Base-by-base conservation (phyloP, 371 early-diverging fungal genomes). In the Mucor lusitanicus region DNA sequence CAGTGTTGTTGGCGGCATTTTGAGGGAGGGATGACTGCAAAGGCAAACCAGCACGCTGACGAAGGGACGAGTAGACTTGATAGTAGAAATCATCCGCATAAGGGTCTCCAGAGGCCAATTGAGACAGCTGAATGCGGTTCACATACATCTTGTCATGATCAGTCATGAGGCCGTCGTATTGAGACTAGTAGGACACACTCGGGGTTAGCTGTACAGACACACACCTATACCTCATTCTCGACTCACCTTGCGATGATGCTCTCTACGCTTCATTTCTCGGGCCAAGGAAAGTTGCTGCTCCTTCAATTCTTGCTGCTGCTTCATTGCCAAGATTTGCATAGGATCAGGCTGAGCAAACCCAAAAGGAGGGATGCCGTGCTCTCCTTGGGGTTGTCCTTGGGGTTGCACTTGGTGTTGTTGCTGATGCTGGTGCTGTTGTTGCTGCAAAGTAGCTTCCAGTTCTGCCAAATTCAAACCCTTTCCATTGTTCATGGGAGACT, bases 11-110 rank as follows among this genome's bases (percentile, higher is more conserved):
- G 4, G 21, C 15, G 2, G 32, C 19, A 25, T 25, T 50, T 28
- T 54, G 54, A 13, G 60, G 32, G 4, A 44, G 23, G 12, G 76
- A 48, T 25, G 76, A 30, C 17, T 77, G 68, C 68, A 80, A 82
- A 64, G 80, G 80, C 64, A 79, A 77, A 19, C 75, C 87, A 69
- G 77, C 74, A 37, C 88, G 86, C 63, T 86, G 86, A 46, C 91
- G 90, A 61, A 94, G 85, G 6, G 91, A 85, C 15, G 92, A 88
- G 77, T 91, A 95, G 54, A 96, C 90, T 69, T 95, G 95, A 75
- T 92, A 95, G 75, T 98, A 98, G 69, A 95, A 98, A 70, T 97
- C 97, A 64, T 97, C 97, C 1, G 88, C 84, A 54, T 86, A 90
- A 12, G 97, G 97, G 76, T 95, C 94, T 57, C 94, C 95, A 3